Conservation (phyloP, 345 rosid species). For the Arabidopsis arenosa region DNA sequence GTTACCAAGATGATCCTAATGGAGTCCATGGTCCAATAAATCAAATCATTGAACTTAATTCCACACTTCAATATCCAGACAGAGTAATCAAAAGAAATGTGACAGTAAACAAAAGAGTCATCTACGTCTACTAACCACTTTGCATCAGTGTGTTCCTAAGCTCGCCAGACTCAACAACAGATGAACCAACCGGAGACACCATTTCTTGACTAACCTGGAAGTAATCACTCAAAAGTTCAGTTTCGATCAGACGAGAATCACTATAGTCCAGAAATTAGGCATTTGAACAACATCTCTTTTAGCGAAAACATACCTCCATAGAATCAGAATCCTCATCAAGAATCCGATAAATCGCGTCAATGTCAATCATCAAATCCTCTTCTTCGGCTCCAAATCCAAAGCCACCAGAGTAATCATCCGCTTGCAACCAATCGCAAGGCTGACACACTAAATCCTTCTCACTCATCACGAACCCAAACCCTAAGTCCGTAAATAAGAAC, state of each 20-base stretch:
- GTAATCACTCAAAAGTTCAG: constrained; percentile 10
- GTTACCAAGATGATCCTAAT: not conserved
- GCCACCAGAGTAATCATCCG: constrained; percentile 15
- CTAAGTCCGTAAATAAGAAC: not conserved
- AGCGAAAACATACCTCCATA: constrained; percentile 40
- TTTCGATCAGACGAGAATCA: not conserved
- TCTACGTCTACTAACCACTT: constrained; percentile 46
- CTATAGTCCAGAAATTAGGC: constrained; percentile 2
- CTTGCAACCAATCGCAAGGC: constrained; percentile 14
- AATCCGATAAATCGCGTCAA: constrained; percentile 37
- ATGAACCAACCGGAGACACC: constrained; percentile 21
- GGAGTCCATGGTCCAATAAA: not conserved
- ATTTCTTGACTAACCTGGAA: constrained; percentile 46
- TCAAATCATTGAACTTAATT: not conserved
- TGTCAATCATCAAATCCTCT: constrained; percentile 40
- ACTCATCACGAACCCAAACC: constrained; percentile 42
- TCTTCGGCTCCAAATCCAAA: constrained; percentile 15
- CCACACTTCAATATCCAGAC: not conserved
- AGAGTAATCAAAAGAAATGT: not conserved
- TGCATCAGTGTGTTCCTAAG: constrained; percentile 29
- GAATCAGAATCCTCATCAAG: constrained; percentile 43
- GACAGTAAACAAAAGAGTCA: not conserved
- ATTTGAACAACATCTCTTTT: not conserved
- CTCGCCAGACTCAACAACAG: constrained; percentile 32
- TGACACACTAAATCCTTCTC: constrained; percentile 24